These are phyloP conservation scores for Penicillium ucsense DNA, from an alignment of 495 filamentous ascomycete species.

Conservation along the genomic window DNA sequence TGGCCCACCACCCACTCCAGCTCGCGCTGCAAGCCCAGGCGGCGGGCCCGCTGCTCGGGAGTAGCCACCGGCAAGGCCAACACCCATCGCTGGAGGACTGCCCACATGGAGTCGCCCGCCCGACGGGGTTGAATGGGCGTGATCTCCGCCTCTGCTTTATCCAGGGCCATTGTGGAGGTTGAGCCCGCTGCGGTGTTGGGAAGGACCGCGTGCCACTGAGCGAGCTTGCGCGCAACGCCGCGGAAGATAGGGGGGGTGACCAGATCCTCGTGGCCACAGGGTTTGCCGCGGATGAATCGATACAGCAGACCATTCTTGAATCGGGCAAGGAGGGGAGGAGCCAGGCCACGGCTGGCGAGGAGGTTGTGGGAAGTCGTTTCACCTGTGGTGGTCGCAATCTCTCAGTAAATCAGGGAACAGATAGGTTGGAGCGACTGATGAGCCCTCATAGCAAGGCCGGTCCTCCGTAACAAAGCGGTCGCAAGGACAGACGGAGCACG, in stretches of 20 bases:
- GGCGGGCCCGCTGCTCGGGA: slow-evolving; percentile 53
- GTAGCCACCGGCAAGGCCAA: slow-evolving; percentile 67
- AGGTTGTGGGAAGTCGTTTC: slow-evolving; percentile 62
- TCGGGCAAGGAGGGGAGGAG: slow-evolving; percentile 77
- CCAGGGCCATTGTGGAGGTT: slow-evolving; percentile 6
- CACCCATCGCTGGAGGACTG: slow-evolving; percentile 92
- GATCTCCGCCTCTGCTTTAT: slow-evolving; percentile 26
- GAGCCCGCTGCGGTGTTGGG: slow-evolving; percentile 16
- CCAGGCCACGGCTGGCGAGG: slow-evolving; percentile 68
- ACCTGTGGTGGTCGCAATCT: slow-evolving; percentile 39
- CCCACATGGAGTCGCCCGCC: slow-evolving; percentile 76
- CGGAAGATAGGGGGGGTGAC: slow-evolving; percentile 61
- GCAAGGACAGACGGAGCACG: too few relatives aligned
- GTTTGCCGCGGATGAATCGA: slow-evolving; percentile 71
- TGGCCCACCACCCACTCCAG: slow-evolving; percentile 56
- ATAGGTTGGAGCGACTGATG: slow-evolving; percentile 5
- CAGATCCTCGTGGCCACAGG: slow-evolving; percentile 72
- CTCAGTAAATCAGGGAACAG: slow-evolving; percentile 30
- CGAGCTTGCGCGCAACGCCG: slow-evolving; percentile 72
- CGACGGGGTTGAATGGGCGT: slow-evolving; percentile 50
- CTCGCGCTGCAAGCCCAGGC: slow-evolving; percentile 62
- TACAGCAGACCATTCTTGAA: slow-evolving; percentile 97
- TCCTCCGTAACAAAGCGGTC: too few relatives aligned
- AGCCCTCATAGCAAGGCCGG: too few relatives aligned
- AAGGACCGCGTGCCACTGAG: slow-evolving; percentile 86